These are phyloP conservation scores for Hericium coralloides DNA, from an alignment of 768 basidiomycete genomes.

Conservation along the genomic window DNA sequence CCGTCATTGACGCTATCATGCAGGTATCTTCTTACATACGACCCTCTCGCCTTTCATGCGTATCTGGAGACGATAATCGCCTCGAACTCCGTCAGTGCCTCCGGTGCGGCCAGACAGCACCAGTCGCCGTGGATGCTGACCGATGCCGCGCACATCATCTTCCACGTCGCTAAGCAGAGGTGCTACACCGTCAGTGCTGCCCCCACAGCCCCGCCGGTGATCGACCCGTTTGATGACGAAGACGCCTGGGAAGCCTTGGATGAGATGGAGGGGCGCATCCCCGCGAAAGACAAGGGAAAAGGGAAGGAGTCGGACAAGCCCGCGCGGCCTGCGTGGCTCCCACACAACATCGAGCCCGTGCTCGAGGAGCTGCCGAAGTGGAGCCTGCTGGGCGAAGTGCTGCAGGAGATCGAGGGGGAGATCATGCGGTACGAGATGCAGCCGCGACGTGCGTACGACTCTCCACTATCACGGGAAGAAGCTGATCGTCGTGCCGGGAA, in stretches of 20 bases:
- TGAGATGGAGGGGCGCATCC: conserved; percentile 39
- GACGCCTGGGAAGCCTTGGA: conserved; percentile 72
- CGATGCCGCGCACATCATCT: conserved; percentile 83
- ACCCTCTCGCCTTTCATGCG: conserved; percentile 81
- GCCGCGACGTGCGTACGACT: conserved; percentile 11
- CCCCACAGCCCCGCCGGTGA: conserved; percentile 15
- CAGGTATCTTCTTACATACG: conserved; percentile 84
- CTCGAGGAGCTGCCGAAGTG: conserved; percentile 96
- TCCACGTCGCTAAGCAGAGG: conserved; percentile 70
- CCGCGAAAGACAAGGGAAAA: conserved; percentile 7
- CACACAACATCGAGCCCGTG: conserved; percentile 72
- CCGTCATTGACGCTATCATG: background rate
- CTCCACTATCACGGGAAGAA: background rate
- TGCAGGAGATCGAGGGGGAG: conserved; percentile 88
- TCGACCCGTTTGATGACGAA: conserved; percentile 46
- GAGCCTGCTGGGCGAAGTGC: conserved; percentile 72
- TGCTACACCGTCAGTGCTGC: conserved; percentile 51
- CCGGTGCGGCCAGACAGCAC: conserved; percentile 52
- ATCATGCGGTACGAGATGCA: conserved; percentile 52
- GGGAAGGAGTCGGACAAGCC: conserved; percentile 8
- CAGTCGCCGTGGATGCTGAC: conserved; percentile 88
- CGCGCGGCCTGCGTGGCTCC: conserved; percentile 51
- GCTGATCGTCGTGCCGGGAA: too few relatives aligned
- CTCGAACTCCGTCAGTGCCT: conserved; percentile 39
- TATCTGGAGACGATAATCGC: conserved; percentile 85